These are phyloP conservation scores for Hygrocybe coccinea DNA, from an alignment of 768 basidiomycete genomes.

Conservation along the genomic window DNA sequence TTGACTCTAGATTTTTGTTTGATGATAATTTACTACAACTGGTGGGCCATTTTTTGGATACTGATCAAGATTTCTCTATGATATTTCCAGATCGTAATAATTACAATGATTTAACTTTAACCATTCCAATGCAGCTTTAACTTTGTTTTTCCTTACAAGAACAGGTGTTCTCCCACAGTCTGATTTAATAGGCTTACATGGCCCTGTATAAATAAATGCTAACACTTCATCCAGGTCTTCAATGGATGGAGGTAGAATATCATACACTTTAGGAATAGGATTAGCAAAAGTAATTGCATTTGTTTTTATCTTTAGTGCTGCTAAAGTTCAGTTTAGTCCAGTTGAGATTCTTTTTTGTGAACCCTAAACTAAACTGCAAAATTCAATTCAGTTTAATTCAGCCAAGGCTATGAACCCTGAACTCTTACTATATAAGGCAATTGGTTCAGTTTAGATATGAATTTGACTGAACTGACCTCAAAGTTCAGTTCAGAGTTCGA, in stretches of 20 bases:
- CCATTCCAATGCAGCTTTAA: background rate
- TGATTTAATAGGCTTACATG: conserved; percentile 7
- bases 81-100: conserved; percentile 17
- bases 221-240: conserved; percentile 19
- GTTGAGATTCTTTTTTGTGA: too few relatives aligned
- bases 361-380: too few relatives aligned
- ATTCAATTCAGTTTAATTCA: too few relatives aligned
- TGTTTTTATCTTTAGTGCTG: too few relatives aligned
- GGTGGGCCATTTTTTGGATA: conserved; percentile 13
- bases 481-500: too few relatives aligned
- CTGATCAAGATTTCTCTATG: conserved; percentile 10
- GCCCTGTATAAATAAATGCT: background rate
- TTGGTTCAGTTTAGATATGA: too few relatives aligned
- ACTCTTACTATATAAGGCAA: too few relatives aligned
- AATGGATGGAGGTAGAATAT: conserved; percentile 16
- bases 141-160: conserved; percentile 20
- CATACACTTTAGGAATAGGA: conserved; percentile 14
- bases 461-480: too few relatives aligned
- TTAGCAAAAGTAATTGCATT: too few relatives aligned
- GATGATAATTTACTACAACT: conserved; percentile 15
- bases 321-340: too few relatives aligned
- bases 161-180: conserved; percentile 19
- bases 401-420: too few relatives aligned
- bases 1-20: conserved; percentile 9
- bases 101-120: background rate